Evolutionary conservation across 768 basidiomycete species (phyloP).

Genomic region (Mycena amicta): DNA sequence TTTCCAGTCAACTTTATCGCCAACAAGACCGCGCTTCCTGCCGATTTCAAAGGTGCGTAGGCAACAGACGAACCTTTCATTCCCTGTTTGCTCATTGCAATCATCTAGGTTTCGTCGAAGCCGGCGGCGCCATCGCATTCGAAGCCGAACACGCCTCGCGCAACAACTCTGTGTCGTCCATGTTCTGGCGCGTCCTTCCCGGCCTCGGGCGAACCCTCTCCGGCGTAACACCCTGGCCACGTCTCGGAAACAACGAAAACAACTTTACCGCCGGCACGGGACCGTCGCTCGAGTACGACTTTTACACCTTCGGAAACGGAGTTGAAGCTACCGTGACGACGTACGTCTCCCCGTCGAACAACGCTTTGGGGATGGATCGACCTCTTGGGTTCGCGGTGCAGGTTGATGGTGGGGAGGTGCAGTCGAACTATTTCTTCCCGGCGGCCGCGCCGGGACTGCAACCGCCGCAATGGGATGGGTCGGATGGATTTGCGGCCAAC

Average conservation of each 20-base stretch:
- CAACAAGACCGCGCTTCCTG: slow-evolving; percentile 40
- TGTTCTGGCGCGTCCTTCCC: slow-evolving; percentile 61
- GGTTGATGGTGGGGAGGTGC: slow-evolving; percentile 46
- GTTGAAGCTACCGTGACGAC: slow-evolving; percentile 53
- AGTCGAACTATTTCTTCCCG: slow-evolving; percentile 51
- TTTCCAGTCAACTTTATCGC: slow-evolving; percentile 39
- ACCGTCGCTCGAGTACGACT: slow-evolving; percentile 69
- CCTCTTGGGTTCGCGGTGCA: slow-evolving; percentile 56
- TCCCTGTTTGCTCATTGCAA: neutral
- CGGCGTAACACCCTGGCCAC: slow-evolving; percentile 63
- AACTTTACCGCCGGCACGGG: slow-evolving; percentile 67
- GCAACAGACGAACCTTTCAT: neutral
- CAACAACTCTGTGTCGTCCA: slow-evolving; percentile 48
- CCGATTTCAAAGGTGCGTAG: slow-evolving; percentile 51
- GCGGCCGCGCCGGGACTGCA: slow-evolving; percentile 44
- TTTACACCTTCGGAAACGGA: slow-evolving; percentile 55
- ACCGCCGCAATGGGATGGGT: slow-evolving; percentile 49
- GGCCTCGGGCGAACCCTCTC: slow-evolving; percentile 63
- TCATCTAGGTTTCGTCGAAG: slow-evolving; percentile 63
- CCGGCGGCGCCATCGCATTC: slow-evolving; percentile 62
- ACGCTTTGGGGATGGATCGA: slow-evolving; percentile 49
- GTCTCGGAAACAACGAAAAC: slow-evolving; percentile 45
- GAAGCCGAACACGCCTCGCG: slow-evolving; percentile 63
- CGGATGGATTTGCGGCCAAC: slow-evolving; percentile 57
- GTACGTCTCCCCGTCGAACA: slow-evolving; percentile 54